Evolutionary conservation across 1,284 basidiomycete genomes (phyloP).

Genomic region (Schizophyllum commune): DNA sequence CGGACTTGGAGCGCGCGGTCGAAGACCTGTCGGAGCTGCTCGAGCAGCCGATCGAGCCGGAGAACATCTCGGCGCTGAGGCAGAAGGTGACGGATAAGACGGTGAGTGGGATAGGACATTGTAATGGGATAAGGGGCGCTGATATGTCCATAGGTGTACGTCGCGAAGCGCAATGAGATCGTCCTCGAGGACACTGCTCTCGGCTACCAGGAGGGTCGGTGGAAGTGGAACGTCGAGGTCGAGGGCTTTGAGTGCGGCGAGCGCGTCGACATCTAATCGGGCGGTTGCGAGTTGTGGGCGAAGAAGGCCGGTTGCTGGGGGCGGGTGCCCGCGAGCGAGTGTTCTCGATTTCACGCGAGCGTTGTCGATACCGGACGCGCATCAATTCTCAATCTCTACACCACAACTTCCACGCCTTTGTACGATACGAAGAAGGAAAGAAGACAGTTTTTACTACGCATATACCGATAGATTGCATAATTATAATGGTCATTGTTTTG

Average conservation of each 20-base stretch:
- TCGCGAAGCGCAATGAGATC: conserved; percentile 93
- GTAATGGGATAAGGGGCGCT: neutral
- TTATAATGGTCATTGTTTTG: neutral
- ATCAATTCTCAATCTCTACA: neutral
- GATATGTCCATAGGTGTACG: conserved; percentile 64
- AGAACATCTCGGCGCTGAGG: conserved; percentile 74
- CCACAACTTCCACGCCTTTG: neutral
- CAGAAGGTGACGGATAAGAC: conserved; percentile 95
- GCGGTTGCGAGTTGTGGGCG: neutral
- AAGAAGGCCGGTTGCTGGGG: too few relatives aligned
- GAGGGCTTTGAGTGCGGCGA: conserved; percentile 45
- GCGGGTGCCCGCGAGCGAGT: too few relatives aligned
- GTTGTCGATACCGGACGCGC: too few relatives aligned
- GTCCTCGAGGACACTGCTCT: conserved; percentile 89
- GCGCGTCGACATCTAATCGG: neutral
- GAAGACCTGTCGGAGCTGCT: conserved; percentile 91
- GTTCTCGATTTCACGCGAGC: too few relatives aligned
- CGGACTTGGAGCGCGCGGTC: conserved; percentile 91
- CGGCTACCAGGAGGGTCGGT: conserved; percentile 84
- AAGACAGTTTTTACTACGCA: neutral
- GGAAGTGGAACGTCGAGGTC: conserved; percentile 65
- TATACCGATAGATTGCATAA: neutral
- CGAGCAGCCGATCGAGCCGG: conserved; percentile 84
- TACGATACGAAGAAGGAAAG: neutral
- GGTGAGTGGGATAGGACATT: conserved; percentile 37